Evolutionary conservation across 192 early-diverging fungal species (phyloP).

Genomic region (Martensiomyces pterosporus): DNA sequence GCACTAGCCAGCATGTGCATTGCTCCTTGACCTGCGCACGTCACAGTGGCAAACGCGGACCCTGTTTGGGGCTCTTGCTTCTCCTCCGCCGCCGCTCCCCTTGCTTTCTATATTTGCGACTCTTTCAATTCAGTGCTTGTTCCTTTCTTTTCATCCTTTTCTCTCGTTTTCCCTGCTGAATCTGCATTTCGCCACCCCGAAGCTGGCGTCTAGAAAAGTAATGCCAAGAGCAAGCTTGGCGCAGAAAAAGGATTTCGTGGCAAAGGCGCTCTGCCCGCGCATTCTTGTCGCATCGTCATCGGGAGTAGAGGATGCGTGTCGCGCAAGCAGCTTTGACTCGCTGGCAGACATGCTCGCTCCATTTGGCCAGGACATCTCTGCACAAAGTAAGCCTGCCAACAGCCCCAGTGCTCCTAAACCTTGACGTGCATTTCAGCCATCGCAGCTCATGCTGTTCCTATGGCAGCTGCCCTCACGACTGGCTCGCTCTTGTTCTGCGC

Average conservation of each 20-base stretch:
- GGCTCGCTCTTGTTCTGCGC: no score
- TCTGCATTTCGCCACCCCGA: no score
- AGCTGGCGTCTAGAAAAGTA: conserved; percentile 46
- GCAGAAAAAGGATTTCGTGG: conserved; percentile 45
- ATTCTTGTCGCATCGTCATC: conserved; percentile 35
- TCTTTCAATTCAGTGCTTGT: background rate
- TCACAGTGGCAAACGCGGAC: no score
- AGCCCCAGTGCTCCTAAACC: background rate
- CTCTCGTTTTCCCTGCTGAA: no score
- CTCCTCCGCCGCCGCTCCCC: no score
- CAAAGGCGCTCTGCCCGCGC: conserved; percentile 48
- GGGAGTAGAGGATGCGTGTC: conserved; percentile 20
- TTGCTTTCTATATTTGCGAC: background rate
- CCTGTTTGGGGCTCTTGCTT: no score
- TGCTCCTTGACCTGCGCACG: no score
- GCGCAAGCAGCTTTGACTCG: conserved; percentile 27
- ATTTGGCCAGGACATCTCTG: conserved; percentile 47
- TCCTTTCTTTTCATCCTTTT: background rate
- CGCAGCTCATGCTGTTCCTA: no score
- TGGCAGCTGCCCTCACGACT: no score
- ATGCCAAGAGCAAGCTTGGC: conserved; percentile 38
- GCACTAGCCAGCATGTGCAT: no score
- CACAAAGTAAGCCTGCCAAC: conserved; percentile 30
- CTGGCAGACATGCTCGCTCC: conserved; percentile 48
- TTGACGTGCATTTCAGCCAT: conserved; percentile 1